Evolutionary conservation across 192 early-diverging fungal genomes (phyloP), one percentile per base, ranked within the genome.

Genomic region (Podila epigama): DNA sequence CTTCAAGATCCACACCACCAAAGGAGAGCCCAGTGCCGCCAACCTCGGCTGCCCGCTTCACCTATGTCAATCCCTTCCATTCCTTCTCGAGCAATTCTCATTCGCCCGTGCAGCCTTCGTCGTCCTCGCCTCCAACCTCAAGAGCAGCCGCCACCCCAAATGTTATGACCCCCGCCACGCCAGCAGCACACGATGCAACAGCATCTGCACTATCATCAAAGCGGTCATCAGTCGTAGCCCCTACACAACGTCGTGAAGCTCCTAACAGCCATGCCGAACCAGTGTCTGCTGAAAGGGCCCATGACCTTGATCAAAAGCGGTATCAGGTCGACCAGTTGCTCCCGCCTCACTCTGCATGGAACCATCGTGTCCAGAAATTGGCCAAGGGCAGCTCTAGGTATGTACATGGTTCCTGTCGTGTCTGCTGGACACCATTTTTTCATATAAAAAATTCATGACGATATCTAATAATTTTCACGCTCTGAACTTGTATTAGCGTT

Each of bases 41-140:
- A 8, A 51, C 60, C 28, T 57, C 68, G 13, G 70, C 63, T 16
- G 29, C 70, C 37, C 81, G 79, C 35, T 84, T 84, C 65, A 84
- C 83, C 15, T 84, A 84, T 53, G 70, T 67, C 29, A 84, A 84
- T 39, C 83, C 83, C 5, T 84, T 84, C 61, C 60, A 81, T 32
- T 63, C 81, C 28, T 79, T 84, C 31, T 67, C 80, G 37, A 75
- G 64, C 51, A 8, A 63, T 6, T 25, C 75, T 2, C 41, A 27
- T 44, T 48, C 10, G 57, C 22, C 37, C n/a, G 13, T 44, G 28
- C 55, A 15, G 5, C 51, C 27, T 1, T 22, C 12, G 13, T 35
- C 36, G 33, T 37, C 44, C 15, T 60, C 27, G 28, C 54, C 41
- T 37, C 67, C 55, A 41, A 41, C 34, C 27, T 9, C 48, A 16